Conservation (phyloP, 202 grass and related monocot genomes). For the Tripidium arundinaceum region DNA sequence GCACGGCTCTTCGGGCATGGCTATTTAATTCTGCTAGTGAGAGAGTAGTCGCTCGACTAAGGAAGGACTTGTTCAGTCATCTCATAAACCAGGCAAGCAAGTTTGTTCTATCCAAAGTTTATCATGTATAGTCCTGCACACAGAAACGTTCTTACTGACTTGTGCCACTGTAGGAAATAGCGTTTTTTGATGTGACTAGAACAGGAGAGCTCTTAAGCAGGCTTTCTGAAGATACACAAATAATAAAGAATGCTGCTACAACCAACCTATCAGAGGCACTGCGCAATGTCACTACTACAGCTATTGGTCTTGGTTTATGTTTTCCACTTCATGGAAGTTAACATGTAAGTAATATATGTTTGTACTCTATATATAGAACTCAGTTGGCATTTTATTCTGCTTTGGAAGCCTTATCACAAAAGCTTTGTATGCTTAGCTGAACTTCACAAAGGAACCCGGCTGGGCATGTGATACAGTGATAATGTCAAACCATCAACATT, state of each 20-base stretch:
- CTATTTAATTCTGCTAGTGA: conserved; percentile 94
- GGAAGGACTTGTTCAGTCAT: conserved; percentile 96
- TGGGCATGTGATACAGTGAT: neutral
- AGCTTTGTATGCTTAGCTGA: conserved; percentile 13
- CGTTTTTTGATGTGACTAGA: conserved; percentile 97
- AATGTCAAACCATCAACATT: conserved; percentile 6
- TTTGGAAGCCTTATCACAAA: neutral
- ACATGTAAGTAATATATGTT: conserved; percentile 61
- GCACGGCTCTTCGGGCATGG: conserved; percentile 77
- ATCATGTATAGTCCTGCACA: neutral
- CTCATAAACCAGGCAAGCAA: conserved; percentile 80
- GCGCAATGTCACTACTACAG: conserved; percentile 72
- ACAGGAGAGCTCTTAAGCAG: conserved; percentile 96
- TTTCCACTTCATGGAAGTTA: conserved; percentile 92
- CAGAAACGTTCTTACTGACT: neutral
- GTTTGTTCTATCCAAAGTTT: neutral
- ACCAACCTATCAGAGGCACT: conserved; percentile 93
- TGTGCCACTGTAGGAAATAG: conserved; percentile 72
- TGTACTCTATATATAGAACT: neutral
- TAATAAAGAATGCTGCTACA: conserved; percentile 98
- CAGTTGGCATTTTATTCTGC: neutral
- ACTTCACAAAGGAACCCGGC: neutral
- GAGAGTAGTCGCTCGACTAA: conserved; percentile 90
- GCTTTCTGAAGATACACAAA: conserved; percentile 98
- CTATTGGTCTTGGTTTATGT: conserved; percentile 97